A percentile compares a stretch with the other conserved stretches of the same genome.
phyloP scores from a whole-genome alignment of 1,284 basidiomycete species.

The Pseudozyma thailandica region DNA sequence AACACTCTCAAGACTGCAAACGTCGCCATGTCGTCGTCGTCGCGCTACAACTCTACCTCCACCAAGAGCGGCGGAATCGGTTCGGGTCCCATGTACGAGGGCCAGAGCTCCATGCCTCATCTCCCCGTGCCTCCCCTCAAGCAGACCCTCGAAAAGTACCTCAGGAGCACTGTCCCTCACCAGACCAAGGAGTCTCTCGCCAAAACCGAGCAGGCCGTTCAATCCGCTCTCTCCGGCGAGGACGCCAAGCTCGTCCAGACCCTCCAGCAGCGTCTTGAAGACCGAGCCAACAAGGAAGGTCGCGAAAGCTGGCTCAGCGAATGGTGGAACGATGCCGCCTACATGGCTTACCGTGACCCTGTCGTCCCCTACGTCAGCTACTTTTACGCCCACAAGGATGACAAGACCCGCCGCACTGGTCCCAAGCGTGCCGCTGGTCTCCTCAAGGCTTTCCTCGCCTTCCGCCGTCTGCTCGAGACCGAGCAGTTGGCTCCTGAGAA shows the following conservation, averaged over 20 bases:
- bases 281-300: conserved; percentile 73
- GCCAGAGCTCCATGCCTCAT: conserved; percentile 62
- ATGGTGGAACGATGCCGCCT: conserved; percentile 96
- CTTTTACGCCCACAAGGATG: conserved; percentile 88
- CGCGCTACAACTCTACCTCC: conserved; percentile 39
- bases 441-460: conserved; percentile 65
- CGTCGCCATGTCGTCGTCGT: conserved; percentile 39
- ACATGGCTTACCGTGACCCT: conserved; percentile 76
- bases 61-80: conserved; percentile 43
- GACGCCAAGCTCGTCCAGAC: conserved; percentile 77
- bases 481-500: conserved; percentile 89
- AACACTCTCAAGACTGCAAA: conserved; percentile 9
- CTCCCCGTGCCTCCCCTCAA: conserved; percentile 65
- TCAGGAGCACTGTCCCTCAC: conserved; percentile 59
- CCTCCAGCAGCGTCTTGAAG: conserved; percentile 83
- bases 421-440: conserved; percentile 60
- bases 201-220: conserved; percentile 70
- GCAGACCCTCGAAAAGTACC: conserved; percentile 64
- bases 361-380: conserved; percentile 95
- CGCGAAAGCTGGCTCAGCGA: conserved; percentile 87
- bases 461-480: conserved; percentile 62
- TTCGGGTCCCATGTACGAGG: conserved; percentile 54
- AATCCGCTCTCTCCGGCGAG: conserved; percentile 74
- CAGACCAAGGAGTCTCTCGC: conserved; percentile 49
- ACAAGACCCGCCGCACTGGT: conserved; percentile 50